Percentiles rank a stretch among this genome's conserved stretches.
Conservation (phyloP, 108 stramenopile genomes). For the Skeletonema potamos region DNA sequence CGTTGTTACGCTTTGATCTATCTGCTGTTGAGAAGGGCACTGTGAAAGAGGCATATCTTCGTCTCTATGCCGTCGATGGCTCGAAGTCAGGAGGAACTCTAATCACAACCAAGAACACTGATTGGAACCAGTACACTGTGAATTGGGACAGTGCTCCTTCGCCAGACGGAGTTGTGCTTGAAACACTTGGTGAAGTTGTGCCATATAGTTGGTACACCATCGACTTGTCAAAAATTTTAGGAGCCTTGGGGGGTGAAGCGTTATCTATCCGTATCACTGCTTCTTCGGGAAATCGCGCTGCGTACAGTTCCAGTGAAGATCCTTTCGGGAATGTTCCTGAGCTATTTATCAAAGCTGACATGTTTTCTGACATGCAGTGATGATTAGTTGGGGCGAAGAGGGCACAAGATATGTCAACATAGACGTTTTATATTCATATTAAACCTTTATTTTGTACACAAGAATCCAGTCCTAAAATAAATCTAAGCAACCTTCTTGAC, state of each 20-base stretch:
- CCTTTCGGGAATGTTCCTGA: conserved; percentile 30
- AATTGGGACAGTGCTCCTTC: conserved; percentile 31
- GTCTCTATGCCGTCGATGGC: conserved; percentile 44
- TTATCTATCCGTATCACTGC: conserved; percentile 42
- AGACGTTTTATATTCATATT: neutral
- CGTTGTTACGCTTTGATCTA: conserved; percentile 40
- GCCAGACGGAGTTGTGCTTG: conserved; percentile 29
- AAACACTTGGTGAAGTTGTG: conserved; percentile 30
- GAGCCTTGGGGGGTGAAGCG: conserved; percentile 18
- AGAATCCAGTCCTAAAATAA: neutral
- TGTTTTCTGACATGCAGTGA: conserved; percentile 23
- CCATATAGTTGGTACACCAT: conserved; percentile 45
- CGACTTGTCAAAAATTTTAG: conserved; percentile 23
- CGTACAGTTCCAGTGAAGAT: conserved; percentile 36
- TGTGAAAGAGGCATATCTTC: conserved; percentile 34
- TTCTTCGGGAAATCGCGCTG: conserved; percentile 36
- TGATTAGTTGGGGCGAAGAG: neutral
- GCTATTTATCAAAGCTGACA: conserved; percentile 31
- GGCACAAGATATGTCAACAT: neutral
- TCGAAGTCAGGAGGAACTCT: conserved; percentile 41
- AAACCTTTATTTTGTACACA: neutral
- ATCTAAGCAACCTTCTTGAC: conserved; percentile 68
- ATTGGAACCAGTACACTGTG: conserved; percentile 35
- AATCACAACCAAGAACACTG: conserved; percentile 14
- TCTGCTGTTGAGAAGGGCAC: conserved; percentile 33